Evolutionary conservation across 768 basidiomycete species (phyloP), one percentile per base, ranked within the genome.

Genomic region (Podaxis sp.): DNA sequence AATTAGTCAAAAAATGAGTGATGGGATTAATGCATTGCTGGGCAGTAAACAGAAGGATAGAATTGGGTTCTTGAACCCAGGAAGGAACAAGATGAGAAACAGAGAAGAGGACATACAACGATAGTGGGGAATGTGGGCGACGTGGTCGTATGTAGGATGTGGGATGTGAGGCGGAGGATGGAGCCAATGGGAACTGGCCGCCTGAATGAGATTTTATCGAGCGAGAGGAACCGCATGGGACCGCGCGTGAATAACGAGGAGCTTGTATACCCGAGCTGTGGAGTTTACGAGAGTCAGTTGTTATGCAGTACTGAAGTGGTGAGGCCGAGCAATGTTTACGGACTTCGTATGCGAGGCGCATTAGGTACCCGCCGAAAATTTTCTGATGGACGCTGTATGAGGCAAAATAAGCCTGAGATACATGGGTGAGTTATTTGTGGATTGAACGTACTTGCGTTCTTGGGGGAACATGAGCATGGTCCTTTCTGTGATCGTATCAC

Each of bases 161-260:
- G 81, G 1, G 89, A 89, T 0, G 83, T 83, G 38, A 94, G 77
- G 2, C 87, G 82, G 13, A 94, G 81, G 52, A 93, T 89, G 0
- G 88, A 90, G 5, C 91, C 92, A 48, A 93, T 93, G 1, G 91
- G 89, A 0, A 95, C 91, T 0, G 92, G 91, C 28, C 84, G 81
- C 48, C 82, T 79, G 74, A 95, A 93, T 1, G 85, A 84, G 68
- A 93, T 92, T 35, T 85, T 84, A 66, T 93, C 91, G 14, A 93
- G 80, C 3, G 90, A 88, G 28, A 90, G 77, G 73, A 93, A 93
- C 2, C 82, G 81, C 52, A 92, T 79, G 10, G 78, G 81, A 2
- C 84, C 81, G 4, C 82, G 80, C 3, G 87, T 87, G 72, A 91
- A 90, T 57, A 91, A 72, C 47, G 80, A 82, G 1, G 88, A 79